These are phyloP conservation scores for Trichopus zeylanicus DNA, from an alignment of 116 monocot genomes.

Conservation along the genomic window DNA sequence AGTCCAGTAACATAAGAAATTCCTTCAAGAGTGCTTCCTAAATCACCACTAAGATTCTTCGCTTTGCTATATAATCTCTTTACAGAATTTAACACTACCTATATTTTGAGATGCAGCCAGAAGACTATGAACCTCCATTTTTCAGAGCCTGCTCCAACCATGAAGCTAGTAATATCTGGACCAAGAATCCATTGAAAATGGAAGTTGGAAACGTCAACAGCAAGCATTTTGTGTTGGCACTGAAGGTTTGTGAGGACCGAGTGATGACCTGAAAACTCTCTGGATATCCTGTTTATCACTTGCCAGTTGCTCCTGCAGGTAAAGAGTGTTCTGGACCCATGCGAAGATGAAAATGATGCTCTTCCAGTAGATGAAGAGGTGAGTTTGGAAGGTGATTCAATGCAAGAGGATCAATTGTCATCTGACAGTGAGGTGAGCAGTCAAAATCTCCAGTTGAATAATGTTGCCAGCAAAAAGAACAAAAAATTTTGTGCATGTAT, in stretches of 20 bases:
- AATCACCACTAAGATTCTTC: too few relatives aligned
- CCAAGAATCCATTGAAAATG: constrained; percentile 83
- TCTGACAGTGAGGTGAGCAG: constrained; percentile 78
- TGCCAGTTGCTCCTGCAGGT: constrained; percentile 42
- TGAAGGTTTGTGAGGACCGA: constrained; percentile 50
- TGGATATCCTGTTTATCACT: neutral
- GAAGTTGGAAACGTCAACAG: constrained; percentile 96
- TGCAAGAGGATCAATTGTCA: constrained; percentile 38
- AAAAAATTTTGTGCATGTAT: too few relatives aligned
- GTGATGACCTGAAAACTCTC: neutral
- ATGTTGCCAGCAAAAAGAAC: too few relatives aligned
- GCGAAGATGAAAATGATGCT: constrained; percentile 84
- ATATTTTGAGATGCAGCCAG: too few relatives aligned
- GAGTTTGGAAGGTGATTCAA: constrained; percentile 55
- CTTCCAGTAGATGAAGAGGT: constrained; percentile 47
- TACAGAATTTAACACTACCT: too few relatives aligned
- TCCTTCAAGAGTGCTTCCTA: too few relatives aligned
- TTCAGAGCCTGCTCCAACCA: constrained; percentile 71
- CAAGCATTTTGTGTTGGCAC: constrained; percentile 79
- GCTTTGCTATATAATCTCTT: too few relatives aligned
- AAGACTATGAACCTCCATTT: constrained; percentile 95
- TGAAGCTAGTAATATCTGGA: constrained; percentile 70
- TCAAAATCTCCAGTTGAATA: neutral
- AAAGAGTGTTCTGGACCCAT: constrained; percentile 96
- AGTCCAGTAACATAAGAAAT: too few relatives aligned